Evolutionary conservation across 2,329 filamentous ascomycete species (phyloP), one percentile per base, ranked within the genome.

Genomic region (Talaromyces sp.): DNA sequence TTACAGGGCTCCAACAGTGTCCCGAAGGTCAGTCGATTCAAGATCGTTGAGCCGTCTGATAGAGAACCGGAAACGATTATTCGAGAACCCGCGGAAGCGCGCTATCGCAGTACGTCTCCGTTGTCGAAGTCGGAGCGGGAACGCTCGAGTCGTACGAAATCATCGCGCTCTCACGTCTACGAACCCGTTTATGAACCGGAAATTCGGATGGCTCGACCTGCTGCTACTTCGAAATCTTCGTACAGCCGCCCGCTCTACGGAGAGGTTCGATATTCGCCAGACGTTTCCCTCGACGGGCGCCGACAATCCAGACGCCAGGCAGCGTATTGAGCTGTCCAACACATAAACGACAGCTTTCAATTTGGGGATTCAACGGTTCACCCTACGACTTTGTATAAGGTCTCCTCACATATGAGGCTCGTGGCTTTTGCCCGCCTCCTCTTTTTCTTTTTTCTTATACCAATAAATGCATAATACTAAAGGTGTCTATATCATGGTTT

Each of bases 1-100:
- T 66, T 68, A 23, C 63, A 66, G 4, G 71, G 70, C 7, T 34
- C 51, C 28, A 69, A 72, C 42, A 69, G 68, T 61, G 73, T 73
- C 2, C 68, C 74, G n/a, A 75, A 75, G 65, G 60, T 65, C 2
- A 69, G 69, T 51, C 75, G 72, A 54, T 76, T 76, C 65, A 73
- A 68, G 62, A 68, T 73, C 34, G 61, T 69, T 23, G 63, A 66
- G 14, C 69, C 74, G 18, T 63, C 66, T 12, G 73, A 75, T 3
- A 67, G 65, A 8, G 63, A 71, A 18, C 44, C 36, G 18, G 57
- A 60, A 18, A 60, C 57, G 5, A 47, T 60, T 36, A 52, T 70
- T 18, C 66, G 73, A 54, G 73, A 76, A 50, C 66, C 69, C 23
- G 64, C 57, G 47, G 62, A 60, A 27, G 62, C 34, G 63, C 67